These are phyloP conservation scores for Marvania coccoides DNA, from an alignment of 139 green algal genomes.

Conservation along the genomic window DNA sequence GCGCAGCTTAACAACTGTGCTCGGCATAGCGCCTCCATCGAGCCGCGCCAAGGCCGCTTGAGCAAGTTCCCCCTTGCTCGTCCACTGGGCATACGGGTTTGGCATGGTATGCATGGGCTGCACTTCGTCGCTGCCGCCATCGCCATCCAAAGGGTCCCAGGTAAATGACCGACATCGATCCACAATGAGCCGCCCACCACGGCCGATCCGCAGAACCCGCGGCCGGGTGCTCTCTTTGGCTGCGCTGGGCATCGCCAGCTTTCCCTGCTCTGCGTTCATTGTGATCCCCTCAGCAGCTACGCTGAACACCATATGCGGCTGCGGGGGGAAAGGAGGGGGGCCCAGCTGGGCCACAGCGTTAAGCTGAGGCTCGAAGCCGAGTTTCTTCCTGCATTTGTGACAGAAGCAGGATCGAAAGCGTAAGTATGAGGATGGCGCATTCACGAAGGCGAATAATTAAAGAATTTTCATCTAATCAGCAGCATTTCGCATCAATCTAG, in stretches of 20 bases:
- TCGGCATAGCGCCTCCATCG: constrained; percentile 1
- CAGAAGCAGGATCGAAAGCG: background rate
- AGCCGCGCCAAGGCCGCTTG: constrained; percentile 5
- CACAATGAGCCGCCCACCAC: constrained; percentile 41
- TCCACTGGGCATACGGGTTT: constrained; percentile 25
- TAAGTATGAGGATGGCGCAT: background rate
- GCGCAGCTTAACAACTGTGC: constrained; percentile 1
- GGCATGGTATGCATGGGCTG: constrained; percentile 15
- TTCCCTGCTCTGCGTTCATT: background rate
- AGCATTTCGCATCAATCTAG: background rate
- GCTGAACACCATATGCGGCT: constrained; percentile 27
- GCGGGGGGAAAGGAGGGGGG: constrained; percentile 19
- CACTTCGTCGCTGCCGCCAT: background rate
- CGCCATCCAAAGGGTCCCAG: too few relatives aligned
- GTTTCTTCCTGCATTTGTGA: constrained; percentile 15
- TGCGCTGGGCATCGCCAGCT: background rate
- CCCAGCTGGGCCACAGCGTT: constrained; percentile 29
- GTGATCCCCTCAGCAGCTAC: background rate
- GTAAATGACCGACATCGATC: constrained; percentile 36
- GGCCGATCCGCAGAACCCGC: constrained; percentile 32
- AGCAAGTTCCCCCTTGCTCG: constrained; percentile 13
- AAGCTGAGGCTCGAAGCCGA: constrained; percentile 16
- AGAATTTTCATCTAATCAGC: constrained; percentile 2
- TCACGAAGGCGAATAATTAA: too few relatives aligned
- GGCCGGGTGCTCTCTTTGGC: background rate